Base-by-base conservation (phyloP, 208 protist species). In the Acanthamoeba divionensis region DNA sequence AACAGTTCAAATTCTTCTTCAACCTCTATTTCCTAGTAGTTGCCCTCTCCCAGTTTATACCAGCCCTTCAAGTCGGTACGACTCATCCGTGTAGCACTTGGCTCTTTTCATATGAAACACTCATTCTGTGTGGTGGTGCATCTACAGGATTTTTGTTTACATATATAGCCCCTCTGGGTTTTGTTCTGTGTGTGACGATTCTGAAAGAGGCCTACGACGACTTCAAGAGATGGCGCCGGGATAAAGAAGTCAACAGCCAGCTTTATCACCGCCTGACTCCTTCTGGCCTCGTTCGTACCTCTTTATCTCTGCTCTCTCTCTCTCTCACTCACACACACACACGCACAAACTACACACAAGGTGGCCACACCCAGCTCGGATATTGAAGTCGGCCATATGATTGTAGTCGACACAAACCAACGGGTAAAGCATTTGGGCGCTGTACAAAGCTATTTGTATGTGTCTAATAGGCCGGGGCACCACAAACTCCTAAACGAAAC, bases 151-250 rank as follows among this genome's bases (percentile, higher is more conserved):
- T 98, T 90, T 62, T 98, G 67, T 97, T 98, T 90, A 99, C 98
- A 4, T 99, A 98, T 91, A 95, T 98, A 55, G 96, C 97, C 10
- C 98, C 98, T 44, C 93, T 99, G 1, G 93, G 94, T 12, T 93
- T 99, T 90, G 97, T 98, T 26, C 93, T 98, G 24, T 75, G 83
- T 21, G 90, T 98, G 4, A 97, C 97, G 1, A 89, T 98, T 26
- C 63, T 95, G 18, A 99, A 99, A 92, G 98, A 99, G 79, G 96
- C 95, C 3, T 94, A 97, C 83, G 98, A 99, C 93, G 98, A 99
- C 91, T 95, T 98, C 83, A 93, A 98, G 89, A 94, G 97, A 55
- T 98, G 93, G 57, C 88, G 92, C 54, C 94, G 97, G 50, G 98
- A 99, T 89, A 93, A 95, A 79, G 80, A 90, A 8, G 94, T 92